Percentiles rank a stretch among this genome's conserved stretches.
Evolutionary conservation across 2,329 filamentous ascomycete genomes (phyloP).

Genomic region (Colletotrichum sp.): DNA sequence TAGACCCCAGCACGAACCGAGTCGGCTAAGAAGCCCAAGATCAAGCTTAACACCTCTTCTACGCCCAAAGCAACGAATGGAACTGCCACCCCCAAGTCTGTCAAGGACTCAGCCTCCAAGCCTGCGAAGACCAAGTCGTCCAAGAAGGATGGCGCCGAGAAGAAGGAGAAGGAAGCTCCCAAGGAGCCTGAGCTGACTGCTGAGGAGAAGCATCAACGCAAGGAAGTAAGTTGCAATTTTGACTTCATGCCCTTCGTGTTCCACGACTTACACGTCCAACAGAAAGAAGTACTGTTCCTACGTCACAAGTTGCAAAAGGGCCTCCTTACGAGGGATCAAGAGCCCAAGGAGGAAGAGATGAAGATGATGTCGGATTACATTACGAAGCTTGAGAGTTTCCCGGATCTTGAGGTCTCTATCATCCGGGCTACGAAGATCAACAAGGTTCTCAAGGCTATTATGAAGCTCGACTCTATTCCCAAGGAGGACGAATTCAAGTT

Average conservation of each 20-base stretch:
- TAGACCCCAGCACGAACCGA: slow-evolving; percentile 64
- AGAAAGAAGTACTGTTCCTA: slow-evolving; percentile 87
- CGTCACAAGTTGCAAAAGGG: slow-evolving; percentile 95
- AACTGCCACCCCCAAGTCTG: slow-evolving; percentile 56
- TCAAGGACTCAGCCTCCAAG: slow-evolving; percentile 59
- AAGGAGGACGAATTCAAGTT: slow-evolving; percentile 89
- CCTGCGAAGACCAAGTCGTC: slow-evolving; percentile 60
- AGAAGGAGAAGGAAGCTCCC: slow-evolving; percentile 55
- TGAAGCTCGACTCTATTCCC: slow-evolving; percentile 86
- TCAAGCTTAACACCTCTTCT: slow-evolving; percentile 67
- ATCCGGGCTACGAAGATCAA: slow-evolving; percentile 96
- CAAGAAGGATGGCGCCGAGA: slow-evolving; percentile 59
- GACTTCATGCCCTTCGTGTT: slow-evolving; percentile 10
- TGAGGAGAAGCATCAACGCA: slow-evolving; percentile 63
- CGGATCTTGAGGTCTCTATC: slow-evolving; percentile 85
- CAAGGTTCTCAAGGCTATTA: slow-evolving; percentile 94
- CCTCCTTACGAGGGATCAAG: slow-evolving; percentile 82
- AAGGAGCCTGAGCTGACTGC: slow-evolving; percentile 64
- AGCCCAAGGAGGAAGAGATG: slow-evolving; percentile 89
- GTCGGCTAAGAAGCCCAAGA: slow-evolving; percentile 72
- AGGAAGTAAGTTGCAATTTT: slow-evolving; percentile 53
- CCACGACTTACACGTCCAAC: slow-evolving; percentile 34
- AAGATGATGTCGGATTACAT: slow-evolving; percentile 77
- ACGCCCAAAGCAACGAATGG: slow-evolving; percentile 75
- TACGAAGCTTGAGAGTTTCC: slow-evolving; percentile 77